Evolutionary conservation across 306 rosid genomes (phyloP).

Genomic region (Cucurbita moschata): DNA sequence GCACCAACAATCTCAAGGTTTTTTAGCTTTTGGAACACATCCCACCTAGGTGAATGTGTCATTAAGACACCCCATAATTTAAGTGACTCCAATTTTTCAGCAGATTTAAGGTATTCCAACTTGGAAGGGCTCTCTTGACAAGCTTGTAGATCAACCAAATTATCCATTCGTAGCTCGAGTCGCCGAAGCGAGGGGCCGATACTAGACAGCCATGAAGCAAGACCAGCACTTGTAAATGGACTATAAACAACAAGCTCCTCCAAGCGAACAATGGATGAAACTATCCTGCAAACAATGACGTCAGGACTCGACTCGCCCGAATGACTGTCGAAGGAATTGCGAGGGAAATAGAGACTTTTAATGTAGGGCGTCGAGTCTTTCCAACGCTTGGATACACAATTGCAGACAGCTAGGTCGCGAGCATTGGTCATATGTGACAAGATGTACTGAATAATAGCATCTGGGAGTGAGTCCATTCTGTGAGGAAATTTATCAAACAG

Average conservation of each 20-base stretch:
- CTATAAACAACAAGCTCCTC: conserved; percentile 71
- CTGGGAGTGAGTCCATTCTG: conserved; percentile 76
- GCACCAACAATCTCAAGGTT: conserved; percentile 86
- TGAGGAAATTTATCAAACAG: conserved; percentile 14
- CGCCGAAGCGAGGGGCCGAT: conserved; percentile 40
- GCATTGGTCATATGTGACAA: conserved; percentile 54
- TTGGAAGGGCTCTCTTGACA: conserved; percentile 45
- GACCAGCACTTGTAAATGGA: conserved; percentile 68
- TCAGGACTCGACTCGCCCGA: conserved; percentile 31
- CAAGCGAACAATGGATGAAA: conserved; percentile 35
- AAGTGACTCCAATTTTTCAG: conserved; percentile 56
- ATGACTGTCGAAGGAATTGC: conserved; percentile 54
- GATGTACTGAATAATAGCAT: conserved; percentile 62
- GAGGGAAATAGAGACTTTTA: conserved; percentile 61
- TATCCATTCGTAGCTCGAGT: conserved; percentile 90
- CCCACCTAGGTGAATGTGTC: conserved; percentile 62
- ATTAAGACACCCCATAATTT: conserved; percentile 89
- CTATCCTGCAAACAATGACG: conserved; percentile 47
- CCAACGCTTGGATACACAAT: conserved; percentile 82
- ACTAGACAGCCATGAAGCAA: conserved; percentile 59
- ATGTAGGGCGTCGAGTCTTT: conserved; percentile 47
- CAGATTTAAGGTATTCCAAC: conserved; percentile 44
- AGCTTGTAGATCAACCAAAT: conserved; percentile 30
- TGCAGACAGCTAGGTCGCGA: conserved; percentile 69
- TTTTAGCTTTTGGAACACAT: conserved; percentile 41